A percentile compares a stretch with the other conserved stretches of the same genome.
Conservation (phyloP, 2,329 filamentous ascomycete genomes). For the Alternaria panax region DNA sequence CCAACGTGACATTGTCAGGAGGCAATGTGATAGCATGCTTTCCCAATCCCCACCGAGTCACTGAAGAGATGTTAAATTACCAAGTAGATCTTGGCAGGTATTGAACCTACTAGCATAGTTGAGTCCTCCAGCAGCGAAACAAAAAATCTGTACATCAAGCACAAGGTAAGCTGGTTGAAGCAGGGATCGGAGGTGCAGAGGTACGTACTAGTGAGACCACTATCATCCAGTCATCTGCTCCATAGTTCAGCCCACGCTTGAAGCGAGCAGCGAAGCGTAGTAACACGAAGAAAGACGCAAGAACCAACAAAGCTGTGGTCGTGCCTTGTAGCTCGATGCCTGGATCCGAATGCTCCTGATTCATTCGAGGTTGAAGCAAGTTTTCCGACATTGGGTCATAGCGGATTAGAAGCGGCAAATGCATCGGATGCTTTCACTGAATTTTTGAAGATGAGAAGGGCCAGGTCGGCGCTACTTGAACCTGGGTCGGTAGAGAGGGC, state of each 20-base stretch:
- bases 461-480: neutral
- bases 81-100: neutral
- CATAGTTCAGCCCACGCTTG: conserved; percentile 8
- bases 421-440: neutral
- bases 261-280: neutral
- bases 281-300: conserved; percentile 2
- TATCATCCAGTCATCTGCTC: conserved; percentile 14
- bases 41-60: conserved; percentile 3
- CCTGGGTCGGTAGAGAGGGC: neutral
- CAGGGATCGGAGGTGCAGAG: neutral
- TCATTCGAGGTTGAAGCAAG: neutral
- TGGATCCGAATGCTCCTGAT: neutral
- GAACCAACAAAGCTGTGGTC: neutral
- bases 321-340: neutral
- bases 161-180: conserved; percentile 18
- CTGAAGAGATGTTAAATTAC: neutral
- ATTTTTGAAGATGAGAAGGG: neutral
- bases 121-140: neutral
- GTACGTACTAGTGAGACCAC: conserved; percentile 7
- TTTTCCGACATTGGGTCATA: neutral
- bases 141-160: neutral
- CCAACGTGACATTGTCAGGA: conserved; percentile 1
- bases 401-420: neutral
- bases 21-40: conserved; percentile 1
- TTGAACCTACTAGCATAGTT: conserved; percentile 1